Evolutionary conservation across 2,329 filamentous ascomycete species (phyloP).

Genomic region (Aciculosporium take): DNA sequence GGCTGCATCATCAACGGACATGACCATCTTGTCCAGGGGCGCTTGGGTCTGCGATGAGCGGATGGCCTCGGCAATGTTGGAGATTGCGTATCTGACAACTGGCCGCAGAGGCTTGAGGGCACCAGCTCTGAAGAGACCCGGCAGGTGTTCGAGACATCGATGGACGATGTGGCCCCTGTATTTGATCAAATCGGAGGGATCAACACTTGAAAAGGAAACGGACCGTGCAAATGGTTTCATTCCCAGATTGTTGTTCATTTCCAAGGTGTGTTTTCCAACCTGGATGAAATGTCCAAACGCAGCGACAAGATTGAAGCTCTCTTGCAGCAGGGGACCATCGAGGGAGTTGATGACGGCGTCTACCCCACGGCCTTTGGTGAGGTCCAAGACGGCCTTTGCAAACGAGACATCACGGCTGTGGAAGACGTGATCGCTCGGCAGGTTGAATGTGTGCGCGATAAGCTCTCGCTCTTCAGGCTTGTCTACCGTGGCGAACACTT

Average conservation of each 20-base stretch:
- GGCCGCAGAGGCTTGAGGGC: constrained; percentile 23
- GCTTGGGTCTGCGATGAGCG: constrained; percentile 21
- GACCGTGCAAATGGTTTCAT: constrained; percentile 35
- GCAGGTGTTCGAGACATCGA: constrained; percentile 17
- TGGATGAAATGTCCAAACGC: constrained; percentile 11
- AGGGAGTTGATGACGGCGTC: constrained; percentile 50
- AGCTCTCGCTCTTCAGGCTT: constrained; percentile 21
- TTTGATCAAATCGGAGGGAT: constrained; percentile 28
- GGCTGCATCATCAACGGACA: constrained; percentile 20
- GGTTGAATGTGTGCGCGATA: constrained; percentile 22
- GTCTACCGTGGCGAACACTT: constrained; percentile 29
- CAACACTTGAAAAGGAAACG: constrained; percentile 30
- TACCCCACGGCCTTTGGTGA: constrained; percentile 38
- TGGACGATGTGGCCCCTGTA: constrained; percentile 26
- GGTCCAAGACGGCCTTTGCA: constrained; percentile 10
- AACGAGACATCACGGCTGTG: constrained; percentile 14
- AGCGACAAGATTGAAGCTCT: constrained; percentile 29
- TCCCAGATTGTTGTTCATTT: constrained; percentile 27
- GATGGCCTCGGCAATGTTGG: constrained; percentile 24
- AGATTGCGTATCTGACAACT: constrained; percentile 21
- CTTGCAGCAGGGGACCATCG: constrained; percentile 16
- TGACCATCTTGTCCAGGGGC: constrained; percentile 27
- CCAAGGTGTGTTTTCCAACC: constrained; percentile 20
- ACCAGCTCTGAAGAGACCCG: constrained; percentile 13
- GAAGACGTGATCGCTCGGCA: constrained; percentile 20